phyloP scores from a whole-genome alignment of 176 grass and related monocot species.

The Neostapfia colusana region DNA sequence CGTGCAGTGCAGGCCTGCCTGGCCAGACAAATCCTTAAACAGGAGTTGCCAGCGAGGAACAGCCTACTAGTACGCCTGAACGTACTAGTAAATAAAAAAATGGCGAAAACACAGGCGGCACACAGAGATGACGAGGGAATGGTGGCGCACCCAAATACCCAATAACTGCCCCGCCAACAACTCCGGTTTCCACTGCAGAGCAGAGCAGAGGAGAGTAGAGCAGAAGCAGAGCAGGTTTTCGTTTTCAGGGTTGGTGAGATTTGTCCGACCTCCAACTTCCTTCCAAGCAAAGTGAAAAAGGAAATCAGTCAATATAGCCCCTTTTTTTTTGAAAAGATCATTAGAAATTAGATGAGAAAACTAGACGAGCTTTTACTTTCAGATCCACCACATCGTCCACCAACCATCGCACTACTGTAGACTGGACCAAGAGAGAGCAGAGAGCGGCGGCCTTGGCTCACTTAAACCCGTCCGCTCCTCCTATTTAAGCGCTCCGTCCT shows the following conservation, averaged over 20 bases:
- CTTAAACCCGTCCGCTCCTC: conserved; percentile 35
- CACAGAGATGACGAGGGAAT: background rate
- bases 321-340: background rate
- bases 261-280: background rate
- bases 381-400: conserved; percentile 27
- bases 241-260: conserved; percentile 51
- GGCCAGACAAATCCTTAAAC: background rate
- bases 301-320: no score
- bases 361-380: background rate
- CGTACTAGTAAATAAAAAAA: background rate
- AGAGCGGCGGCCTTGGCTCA: background rate
- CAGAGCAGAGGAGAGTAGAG: background rate
- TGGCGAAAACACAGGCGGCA: background rate
- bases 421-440: background rate
- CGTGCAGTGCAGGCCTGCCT: background rate
- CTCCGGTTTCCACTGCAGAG: background rate
- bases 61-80: background rate
- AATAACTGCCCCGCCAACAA: conserved; percentile 31
- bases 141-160: background rate
- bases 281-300: no score
- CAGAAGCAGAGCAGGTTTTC: conserved; percentile 10
- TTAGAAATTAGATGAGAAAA: background rate
- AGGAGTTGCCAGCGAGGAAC: background rate
- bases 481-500: conserved; percentile 63
- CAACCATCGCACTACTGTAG: conserved; percentile 59